These are phyloP conservation scores for Ophiocordyceps camponoti-floridani DNA, from an alignment of 2,329 filamentous ascomycete species.

Conservation along the genomic window DNA sequence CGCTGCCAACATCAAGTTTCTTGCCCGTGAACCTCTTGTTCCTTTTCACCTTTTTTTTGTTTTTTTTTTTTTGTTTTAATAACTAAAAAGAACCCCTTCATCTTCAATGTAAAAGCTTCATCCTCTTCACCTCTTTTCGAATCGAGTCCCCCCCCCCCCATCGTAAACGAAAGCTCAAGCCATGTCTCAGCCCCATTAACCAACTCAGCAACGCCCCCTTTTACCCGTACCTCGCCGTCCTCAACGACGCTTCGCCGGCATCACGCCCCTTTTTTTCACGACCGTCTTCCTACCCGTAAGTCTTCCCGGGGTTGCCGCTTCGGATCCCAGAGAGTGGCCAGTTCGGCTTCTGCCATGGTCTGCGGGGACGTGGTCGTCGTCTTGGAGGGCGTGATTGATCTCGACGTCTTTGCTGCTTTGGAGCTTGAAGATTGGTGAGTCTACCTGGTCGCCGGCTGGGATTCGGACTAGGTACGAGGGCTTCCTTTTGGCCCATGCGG, in stretches of 20 bases:
- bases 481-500: constrained; percentile 43
- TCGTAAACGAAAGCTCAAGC: too few species aligned
- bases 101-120: too few species aligned
- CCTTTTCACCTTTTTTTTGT: too few species aligned
- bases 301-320: background rate
- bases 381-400: constrained; percentile 17
- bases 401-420: constrained; percentile 35
- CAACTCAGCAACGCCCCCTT: too few species aligned
- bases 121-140: too few species aligned
- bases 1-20: too few species aligned
- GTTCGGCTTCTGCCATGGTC: background rate
- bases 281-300: background rate
- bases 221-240: too few species aligned
- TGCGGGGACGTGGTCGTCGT: constrained; percentile 6
- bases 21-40: too few species aligned
- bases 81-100: background rate
- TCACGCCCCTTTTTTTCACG: background rate
- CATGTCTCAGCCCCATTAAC: too few species aligned
- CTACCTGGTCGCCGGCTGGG: constrained; percentile 32
- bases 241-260: too few species aligned
- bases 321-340: background rate
- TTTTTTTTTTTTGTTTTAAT: background rate
- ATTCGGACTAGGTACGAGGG: constrained; percentile 41
- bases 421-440: constrained; percentile 34
- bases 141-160: too few species aligned